phyloP scores from a whole-genome alignment of 306 rosid genomes.

The Aeschynomene evenia region DNA sequence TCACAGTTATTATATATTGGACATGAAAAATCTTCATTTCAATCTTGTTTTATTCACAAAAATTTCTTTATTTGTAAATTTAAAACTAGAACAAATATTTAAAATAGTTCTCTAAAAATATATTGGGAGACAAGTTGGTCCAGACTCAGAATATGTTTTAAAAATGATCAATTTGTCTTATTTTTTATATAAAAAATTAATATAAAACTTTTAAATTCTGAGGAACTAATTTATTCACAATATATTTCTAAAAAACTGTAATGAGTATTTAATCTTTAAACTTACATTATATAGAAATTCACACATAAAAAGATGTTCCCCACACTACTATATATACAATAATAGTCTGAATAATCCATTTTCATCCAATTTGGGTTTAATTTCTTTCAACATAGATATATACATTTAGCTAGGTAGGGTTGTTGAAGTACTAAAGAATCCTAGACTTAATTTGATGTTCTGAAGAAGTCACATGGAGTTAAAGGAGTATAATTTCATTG shows the following conservation, averaged over 20 bases:
- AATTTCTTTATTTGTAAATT: not conserved
- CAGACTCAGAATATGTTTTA: too few relatives aligned
- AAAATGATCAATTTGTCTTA: too few relatives aligned
- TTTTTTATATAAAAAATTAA: too few relatives aligned
- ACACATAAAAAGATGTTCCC: not conserved
- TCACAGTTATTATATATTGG: not conserved
- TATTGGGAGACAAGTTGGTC: too few relatives aligned
- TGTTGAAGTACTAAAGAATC: constrained; percentile 6
- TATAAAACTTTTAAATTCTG: too few relatives aligned
- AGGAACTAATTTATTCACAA: too few relatives aligned
- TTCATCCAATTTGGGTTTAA: not conserved
- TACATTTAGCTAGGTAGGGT: too few relatives aligned
- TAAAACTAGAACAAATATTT: too few relatives aligned
- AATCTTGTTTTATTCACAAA: constrained; percentile 3
- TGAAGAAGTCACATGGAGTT: constrained; percentile 8
- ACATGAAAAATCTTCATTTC: not conserved
- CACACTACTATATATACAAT: not conserved
- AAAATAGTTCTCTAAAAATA: too few relatives aligned
- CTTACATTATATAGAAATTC: not conserved
- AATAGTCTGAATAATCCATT: constrained; percentile 5
- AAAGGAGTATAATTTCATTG: constrained; percentile 23
- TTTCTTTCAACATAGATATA: constrained; percentile 26
- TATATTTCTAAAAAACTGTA: too few relatives aligned
- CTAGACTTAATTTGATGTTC: constrained; percentile 11
- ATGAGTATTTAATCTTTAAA: too few relatives aligned